Evolutionary conservation across 2,329 filamentous ascomycete genomes (phyloP).

Genomic region (Stenocarpella maydis): DNA sequence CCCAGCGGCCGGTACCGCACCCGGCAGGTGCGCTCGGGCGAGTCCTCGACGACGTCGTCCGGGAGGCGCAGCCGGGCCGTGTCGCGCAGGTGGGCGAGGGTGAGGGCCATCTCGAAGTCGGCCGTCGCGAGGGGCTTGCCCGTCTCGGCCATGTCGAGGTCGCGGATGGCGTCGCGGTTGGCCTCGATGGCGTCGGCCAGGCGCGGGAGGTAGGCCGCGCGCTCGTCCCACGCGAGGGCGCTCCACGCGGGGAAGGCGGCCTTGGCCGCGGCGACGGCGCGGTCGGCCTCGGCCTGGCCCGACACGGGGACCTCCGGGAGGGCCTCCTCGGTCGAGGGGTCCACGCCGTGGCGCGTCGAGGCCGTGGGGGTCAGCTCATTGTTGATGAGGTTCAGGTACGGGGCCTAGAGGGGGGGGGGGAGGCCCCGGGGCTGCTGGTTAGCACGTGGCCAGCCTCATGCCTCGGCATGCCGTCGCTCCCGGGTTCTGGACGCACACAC

Average conservation of each 20-base stretch:
- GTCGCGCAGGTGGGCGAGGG: conserved; percentile 28
- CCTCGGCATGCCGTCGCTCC: not conserved
- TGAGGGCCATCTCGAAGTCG: conserved; percentile 31
- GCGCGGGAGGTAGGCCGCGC: conserved; percentile 21
- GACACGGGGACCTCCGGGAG: conserved; percentile 58
- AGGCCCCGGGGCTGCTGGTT: not conserved
- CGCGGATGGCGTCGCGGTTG: conserved; percentile 30
- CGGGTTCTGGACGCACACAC: not conserved
- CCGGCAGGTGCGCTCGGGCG: conserved; percentile 14
- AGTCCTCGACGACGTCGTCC: conserved; percentile 35
- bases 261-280: conserved; percentile 55
- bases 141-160: conserved; percentile 33
- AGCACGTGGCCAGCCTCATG: not conserved
- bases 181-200: conserved; percentile 35
- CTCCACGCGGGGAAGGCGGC: conserved; percentile 57
- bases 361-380: conserved; percentile 54
- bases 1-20: conserved; percentile 45
- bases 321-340: conserved; percentile 55
- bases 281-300: conserved; percentile 55
- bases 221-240: conserved; percentile 32
- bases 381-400: conserved; percentile 59
- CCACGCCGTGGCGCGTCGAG: conserved; percentile 54
- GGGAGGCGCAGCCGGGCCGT: conserved; percentile 30
- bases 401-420: too few species aligned
- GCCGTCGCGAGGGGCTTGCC: conserved; percentile 35